Base-by-base conservation (phyloP, 495 filamentous ascomycete species). In the Glutinoglossum americanum region DNA sequence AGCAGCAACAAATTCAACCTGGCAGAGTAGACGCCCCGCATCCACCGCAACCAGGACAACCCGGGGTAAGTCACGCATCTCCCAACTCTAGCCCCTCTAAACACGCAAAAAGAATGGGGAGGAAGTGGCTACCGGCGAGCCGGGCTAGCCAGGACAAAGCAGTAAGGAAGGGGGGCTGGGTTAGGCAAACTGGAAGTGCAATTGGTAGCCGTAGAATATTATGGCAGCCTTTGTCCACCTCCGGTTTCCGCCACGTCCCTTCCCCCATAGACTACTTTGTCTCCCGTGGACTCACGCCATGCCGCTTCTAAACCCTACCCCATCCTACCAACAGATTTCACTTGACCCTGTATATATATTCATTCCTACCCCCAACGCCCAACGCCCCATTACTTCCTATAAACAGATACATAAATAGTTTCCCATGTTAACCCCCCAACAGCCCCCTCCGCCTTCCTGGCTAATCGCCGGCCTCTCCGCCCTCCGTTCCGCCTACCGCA, bases 371-470 rank as follows among this genome's bases (percentile, higher is more conserved):
- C n/a, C n/a, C n/a, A n/a, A n/a, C n/a, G n/a, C n/a, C n/a, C n/a
- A n/a, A n/a, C n/a, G n/a, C n/a, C n/a, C n/a, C n/a, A n/a, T n/a
- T n/a, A n/a, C n/a, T n/a, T n/a, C n/a, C n/a, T n/a, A n/a, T n/a
- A n/a, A n/a, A n/a, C n/a, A n/a, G n/a, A n/a, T n/a, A n/a, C n/a
- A n/a, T n/a, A n/a, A n/a, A n/a, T n/a, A n/a, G n/a, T n/a, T n/a
- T n/a, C n/a, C n/a, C n/a, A n/a, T n/a, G n/a, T n/a, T n/a, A n/a
- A n/a, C n/a, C n/a, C 47, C 7, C 21, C 51, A 44, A 63, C 68
- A 89, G 83, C 83, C 85, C 61, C 47, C 47, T 79, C 79, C 88
- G 23, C 89, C 92, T 21, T 70, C 71, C 54, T 96, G 92, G 92
- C 84, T 98, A 58, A 70, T 65, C 44, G 61, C 70, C 10, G 80